phyloP scores from a whole-genome alignment of 1,139 yeast species.

The Debaryomyces sp. region DNA sequence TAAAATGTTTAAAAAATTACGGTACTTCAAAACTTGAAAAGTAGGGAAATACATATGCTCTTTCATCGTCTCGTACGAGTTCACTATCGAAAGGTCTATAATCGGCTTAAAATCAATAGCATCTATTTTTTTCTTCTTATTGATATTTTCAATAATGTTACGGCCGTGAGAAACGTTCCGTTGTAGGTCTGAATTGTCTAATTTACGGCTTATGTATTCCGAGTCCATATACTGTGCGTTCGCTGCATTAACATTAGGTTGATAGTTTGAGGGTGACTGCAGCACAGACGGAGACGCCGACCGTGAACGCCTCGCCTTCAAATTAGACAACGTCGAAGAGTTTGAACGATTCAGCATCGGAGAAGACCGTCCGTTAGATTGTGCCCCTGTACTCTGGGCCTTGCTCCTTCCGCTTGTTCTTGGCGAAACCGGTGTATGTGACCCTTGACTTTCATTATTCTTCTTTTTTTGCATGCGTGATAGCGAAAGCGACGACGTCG shows the following conservation, averaged over 20 bases:
- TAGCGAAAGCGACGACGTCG: constrained; percentile 1
- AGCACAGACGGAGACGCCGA: not conserved
- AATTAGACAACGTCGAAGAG: not conserved
- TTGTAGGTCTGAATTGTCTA: not conserved
- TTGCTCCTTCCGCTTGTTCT: not conserved
- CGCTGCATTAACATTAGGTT: not conserved
- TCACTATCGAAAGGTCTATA: constrained; percentile 27
- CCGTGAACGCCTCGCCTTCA: not conserved
- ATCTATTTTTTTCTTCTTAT: not conserved
- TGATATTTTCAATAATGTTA: not conserved
- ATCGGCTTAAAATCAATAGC: constrained; percentile 23
- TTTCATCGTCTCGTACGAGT: constrained; percentile 26
- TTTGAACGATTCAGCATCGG: not conserved
- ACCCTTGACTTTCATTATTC: not conserved
- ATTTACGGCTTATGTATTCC: not conserved
- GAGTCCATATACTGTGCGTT: not conserved
- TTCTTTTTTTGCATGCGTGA: not conserved
- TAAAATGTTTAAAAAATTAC: constrained; percentile 36
- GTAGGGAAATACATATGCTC: constrained; percentile 29
- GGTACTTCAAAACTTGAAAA: constrained; percentile 37
- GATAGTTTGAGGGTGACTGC: not conserved
- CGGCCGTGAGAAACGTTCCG: not conserved
- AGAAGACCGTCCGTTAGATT: not conserved
- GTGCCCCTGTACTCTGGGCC: not conserved
- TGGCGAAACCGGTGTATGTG: not conserved